A percentile compares a stretch with the other conserved stretches of the same genome.
These are phyloP conservation scores for Prosopis cineraria DNA, from an alignment of 306 rosid species.

Conservation along the genomic window DNA sequence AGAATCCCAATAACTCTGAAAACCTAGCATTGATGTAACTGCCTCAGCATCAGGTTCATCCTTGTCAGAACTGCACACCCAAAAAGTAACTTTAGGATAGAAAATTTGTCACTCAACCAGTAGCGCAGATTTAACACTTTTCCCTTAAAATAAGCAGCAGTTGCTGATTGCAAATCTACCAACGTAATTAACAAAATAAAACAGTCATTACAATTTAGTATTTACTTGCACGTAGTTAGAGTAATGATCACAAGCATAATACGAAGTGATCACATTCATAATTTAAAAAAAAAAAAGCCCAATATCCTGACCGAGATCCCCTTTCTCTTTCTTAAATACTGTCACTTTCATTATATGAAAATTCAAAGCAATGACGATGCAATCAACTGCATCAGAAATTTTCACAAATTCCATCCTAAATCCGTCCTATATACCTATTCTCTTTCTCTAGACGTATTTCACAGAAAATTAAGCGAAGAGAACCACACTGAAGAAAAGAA, in stretches of 20 bases:
- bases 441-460: not conserved
- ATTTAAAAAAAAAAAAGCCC: not conserved
- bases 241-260: constrained; percentile 4
- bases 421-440: constrained; percentile 15
- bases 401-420: constrained; percentile 7
- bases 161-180: too few species aligned
- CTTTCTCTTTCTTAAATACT: not conserved
- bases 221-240: not conserved
- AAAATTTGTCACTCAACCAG: constrained; percentile 19
- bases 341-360: constrained; percentile 14
- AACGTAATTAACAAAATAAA: not conserved
- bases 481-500: constrained; percentile 5
- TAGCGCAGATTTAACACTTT: not conserved
- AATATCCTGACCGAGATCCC: not conserved
- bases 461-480: not conserved
- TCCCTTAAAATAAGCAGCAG: not conserved
- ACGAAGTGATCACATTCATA: constrained; percentile 3
- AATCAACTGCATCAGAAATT: constrained; percentile 10
- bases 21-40: constrained; percentile 81
- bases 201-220: constrained; percentile 3
- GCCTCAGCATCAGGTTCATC: constrained; percentile 94
- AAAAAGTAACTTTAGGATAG: constrained; percentile 22
- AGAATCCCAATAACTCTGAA: constrained; percentile 95
- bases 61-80: constrained; percentile 86
- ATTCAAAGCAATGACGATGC: constrained; percentile 7